These are phyloP conservation scores for Fagus sylvatica DNA, from an alignment of 306 rosid genomes.

Conservation along the genomic window DNA sequence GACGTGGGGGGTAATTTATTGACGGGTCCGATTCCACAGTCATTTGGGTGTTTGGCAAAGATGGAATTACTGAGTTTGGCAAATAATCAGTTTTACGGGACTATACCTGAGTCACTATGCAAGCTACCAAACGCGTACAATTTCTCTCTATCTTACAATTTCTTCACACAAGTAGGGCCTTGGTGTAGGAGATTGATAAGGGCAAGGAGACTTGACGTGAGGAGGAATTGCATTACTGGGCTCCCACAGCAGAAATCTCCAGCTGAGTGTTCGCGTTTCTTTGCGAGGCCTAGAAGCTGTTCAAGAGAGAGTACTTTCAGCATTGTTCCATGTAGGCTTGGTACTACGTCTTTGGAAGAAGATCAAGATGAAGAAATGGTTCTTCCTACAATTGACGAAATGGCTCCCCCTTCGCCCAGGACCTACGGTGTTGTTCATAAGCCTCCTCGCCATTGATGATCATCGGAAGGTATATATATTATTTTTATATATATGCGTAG, in stretches of 20 bases:
- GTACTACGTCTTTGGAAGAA: background rate
- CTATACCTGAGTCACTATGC: conserved; percentile 35
- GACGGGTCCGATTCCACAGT: conserved; percentile 41
- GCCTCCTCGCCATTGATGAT: conserved; percentile 25
- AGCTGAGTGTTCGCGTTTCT: conserved; percentile 26
- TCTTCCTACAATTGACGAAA: conserved; percentile 23
- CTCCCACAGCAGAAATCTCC: conserved; percentile 32
- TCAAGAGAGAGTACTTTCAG: conserved; percentile 21
- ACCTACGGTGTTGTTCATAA: conserved; percentile 26
- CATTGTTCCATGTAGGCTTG: conserved; percentile 22
- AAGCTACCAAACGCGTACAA: conserved; percentile 26
- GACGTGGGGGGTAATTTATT: conserved; percentile 29
- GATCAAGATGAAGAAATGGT: background rate
- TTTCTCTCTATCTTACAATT: conserved; percentile 27
- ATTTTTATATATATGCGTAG: background rate
- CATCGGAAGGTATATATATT: background rate
- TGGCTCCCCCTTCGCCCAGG: conserved; percentile 29
- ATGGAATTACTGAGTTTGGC: conserved; percentile 32
- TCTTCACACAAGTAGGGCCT: conserved; percentile 33
- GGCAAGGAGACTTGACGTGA: conserved; percentile 32
- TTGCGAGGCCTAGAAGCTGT: conserved; percentile 25
- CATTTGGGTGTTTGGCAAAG: conserved; percentile 32
- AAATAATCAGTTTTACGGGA: conserved; percentile 33
- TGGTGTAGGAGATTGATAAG: conserved; percentile 26
- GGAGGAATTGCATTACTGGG: conserved; percentile 35